A percentile compares a stretch with the other conserved stretches of the same genome.
phyloP scores from a whole-genome alignment of 2,329 filamentous ascomycete genomes.

The Purpureocillium takamizusanense region DNA sequence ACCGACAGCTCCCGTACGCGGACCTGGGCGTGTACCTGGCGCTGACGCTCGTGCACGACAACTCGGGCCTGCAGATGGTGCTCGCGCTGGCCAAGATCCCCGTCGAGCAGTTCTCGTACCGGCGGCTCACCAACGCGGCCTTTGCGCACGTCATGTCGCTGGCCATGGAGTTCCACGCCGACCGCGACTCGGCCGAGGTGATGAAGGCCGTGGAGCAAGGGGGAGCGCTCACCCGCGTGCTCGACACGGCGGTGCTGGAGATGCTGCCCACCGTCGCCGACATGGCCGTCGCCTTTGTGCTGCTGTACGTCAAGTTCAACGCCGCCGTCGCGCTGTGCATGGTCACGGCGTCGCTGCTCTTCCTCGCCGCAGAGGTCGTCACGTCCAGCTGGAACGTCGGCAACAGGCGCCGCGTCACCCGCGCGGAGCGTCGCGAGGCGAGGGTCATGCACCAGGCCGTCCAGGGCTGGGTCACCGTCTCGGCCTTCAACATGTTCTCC shows the following conservation, averaged over 20 bases:
- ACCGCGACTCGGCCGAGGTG: slow-evolving; percentile 55
- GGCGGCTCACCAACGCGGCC: slow-evolving; percentile 47
- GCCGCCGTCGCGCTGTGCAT: slow-evolving; percentile 10
- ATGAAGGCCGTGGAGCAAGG: slow-evolving; percentile 58
- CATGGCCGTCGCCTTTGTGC: slow-evolving; percentile 49
- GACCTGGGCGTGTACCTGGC: slow-evolving; percentile 11
- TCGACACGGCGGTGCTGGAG: slow-evolving; percentile 46
- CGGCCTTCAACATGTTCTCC: slow-evolving; percentile 9
- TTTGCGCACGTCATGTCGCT: slow-evolving; percentile 62
- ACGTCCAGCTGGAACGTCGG: slow-evolving; percentile 1
- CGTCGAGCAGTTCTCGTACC: slow-evolving; percentile 32
- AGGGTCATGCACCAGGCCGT: slow-evolving; percentile 5
- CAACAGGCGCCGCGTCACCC: slow-evolving; percentile 1
- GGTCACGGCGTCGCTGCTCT: slow-evolving; percentile 3
- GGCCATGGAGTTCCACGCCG: slow-evolving; percentile 61
- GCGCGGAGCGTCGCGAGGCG: slow-evolving; percentile 3
- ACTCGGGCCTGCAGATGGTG: slow-evolving; percentile 10
- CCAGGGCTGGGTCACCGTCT: slow-evolving; percentile 5
- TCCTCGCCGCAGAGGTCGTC: slow-evolving; percentile 3
- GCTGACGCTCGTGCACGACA: slow-evolving; percentile 6
- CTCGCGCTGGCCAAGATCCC: slow-evolving; percentile 19
- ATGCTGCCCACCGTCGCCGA: slow-evolving; percentile 55
- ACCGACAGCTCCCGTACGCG: slow-evolving; percentile 10
- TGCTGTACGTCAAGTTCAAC: slow-evolving; percentile 54
- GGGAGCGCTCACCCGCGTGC: slow-evolving; percentile 45